Conservation (phyloP, 805 yeast genomes). For the Cyberlindnera subsufficiens region DNA sequence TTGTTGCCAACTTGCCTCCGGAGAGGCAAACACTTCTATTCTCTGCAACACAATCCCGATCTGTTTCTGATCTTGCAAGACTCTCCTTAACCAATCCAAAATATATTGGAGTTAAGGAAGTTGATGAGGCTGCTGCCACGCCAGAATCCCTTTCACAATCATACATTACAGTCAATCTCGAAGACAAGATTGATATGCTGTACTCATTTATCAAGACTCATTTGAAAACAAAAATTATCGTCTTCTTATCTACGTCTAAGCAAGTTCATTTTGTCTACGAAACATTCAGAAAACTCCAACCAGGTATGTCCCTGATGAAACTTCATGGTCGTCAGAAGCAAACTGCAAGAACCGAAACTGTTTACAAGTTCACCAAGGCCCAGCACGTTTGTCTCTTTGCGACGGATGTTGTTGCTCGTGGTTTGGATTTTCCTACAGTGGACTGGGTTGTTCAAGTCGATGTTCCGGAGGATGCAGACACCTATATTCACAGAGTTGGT, state of each 20-base stretch:
- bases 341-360: conserved; percentile 70
- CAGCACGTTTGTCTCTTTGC: conserved; percentile 76
- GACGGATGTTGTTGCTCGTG: conserved; percentile 97
- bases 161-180: conserved; percentile 63
- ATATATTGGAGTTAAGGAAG: conserved; percentile 71
- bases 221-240: conserved; percentile 80
- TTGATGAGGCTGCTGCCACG: conserved; percentile 58
- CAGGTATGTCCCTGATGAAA: conserved; percentile 48
- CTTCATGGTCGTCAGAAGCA: conserved; percentile 88
- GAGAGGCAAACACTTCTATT: conserved; percentile 91
- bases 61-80: conserved; percentile 76
- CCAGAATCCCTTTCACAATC: conserved; percentile 85
- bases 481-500: conserved; percentile 92
- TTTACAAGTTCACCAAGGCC: conserved; percentile 41
- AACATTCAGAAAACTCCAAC: conserved; percentile 24
- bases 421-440: conserved; percentile 92
- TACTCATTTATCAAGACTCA: conserved; percentile 63
- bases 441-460: conserved; percentile 89
- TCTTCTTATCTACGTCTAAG: conserved; percentile 68
- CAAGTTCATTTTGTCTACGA: conserved; percentile 36
- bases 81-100: conserved; percentile 94
- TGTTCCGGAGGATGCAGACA: conserved; percentile 90
- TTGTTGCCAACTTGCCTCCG: conserved; percentile 69
- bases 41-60: conserved; percentile 88
- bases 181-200: conserved; percentile 77